Evolutionary conservation across 2,329 filamentous ascomycete genomes (phyloP).

Genomic region (Paecilomyces fulvus): DNA sequence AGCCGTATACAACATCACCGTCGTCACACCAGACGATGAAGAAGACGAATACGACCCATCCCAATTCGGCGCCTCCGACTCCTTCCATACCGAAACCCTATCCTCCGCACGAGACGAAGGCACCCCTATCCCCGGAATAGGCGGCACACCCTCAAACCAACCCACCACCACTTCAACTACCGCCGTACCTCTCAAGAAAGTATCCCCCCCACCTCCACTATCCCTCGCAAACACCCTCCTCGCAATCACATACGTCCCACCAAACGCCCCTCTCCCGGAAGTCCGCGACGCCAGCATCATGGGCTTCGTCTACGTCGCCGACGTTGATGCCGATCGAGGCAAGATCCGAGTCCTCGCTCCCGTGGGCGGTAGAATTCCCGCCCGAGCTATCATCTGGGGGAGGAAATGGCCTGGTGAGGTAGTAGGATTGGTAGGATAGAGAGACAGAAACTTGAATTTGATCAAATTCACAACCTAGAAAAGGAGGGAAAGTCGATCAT

Average conservation of each 20-base stretch:
- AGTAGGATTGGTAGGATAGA: constrained; percentile 60
- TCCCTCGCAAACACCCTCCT: constrained; percentile 71
- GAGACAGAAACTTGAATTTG: background rate
- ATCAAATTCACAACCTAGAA: background rate
- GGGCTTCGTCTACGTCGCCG: constrained; percentile 87
- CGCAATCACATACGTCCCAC: constrained; percentile 70
- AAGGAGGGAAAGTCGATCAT: background rate
- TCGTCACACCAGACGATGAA: constrained; percentile 47
- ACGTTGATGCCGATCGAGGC: constrained; percentile 77
- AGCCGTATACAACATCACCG: constrained; percentile 61
- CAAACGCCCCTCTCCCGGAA: constrained; percentile 59
- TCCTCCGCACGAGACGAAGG: constrained; percentile 9
- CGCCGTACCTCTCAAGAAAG: constrained; percentile 45
- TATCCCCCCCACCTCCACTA: constrained; percentile 52
- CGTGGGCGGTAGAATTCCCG: constrained; percentile 70
- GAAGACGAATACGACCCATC: constrained; percentile 39
- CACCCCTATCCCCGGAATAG: constrained; percentile 16
- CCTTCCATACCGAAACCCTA: constrained; percentile 20
- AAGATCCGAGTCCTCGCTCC: constrained; percentile 77
- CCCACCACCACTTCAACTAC: constrained; percentile 9
- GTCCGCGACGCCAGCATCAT: constrained; percentile 76
- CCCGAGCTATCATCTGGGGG: constrained; percentile 73
- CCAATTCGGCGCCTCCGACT: constrained; percentile 20
- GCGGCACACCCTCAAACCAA: constrained; percentile 11
- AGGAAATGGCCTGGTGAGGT: constrained; percentile 73